A percentile compares a stretch with the other conserved stretches of the same genome.
Conservation (phyloP, 2,329 filamentous ascomycete genomes). For the Samsoniella hepiali region DNA sequence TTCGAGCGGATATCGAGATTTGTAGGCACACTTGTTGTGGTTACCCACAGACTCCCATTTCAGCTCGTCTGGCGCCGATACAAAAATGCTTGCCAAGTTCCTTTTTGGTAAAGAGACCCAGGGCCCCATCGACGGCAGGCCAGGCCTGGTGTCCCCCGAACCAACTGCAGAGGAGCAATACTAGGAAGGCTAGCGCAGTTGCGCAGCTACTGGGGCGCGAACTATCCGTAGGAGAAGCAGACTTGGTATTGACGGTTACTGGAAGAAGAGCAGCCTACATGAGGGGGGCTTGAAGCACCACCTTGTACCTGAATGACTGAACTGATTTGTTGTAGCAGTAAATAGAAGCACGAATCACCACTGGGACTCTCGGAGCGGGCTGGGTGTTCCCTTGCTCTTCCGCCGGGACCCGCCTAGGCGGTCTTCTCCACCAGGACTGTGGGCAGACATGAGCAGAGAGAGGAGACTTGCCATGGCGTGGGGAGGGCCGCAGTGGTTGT, state of each 20-base stretch:
- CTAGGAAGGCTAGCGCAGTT: not conserved
- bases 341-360: not conserved
- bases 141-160: not conserved
- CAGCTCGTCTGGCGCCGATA: not conserved
- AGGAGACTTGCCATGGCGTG: not conserved
- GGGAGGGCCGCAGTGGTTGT: not conserved
- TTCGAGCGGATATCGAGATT: constrained; percentile 8
- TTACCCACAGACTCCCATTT: constrained; percentile 1
- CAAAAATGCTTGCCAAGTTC: not conserved
- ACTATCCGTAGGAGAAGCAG: not conserved
- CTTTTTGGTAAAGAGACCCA: not conserved
- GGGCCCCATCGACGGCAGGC: not conserved
- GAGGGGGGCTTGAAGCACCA: no score
- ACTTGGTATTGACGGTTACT: not conserved
- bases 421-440: not conserved
- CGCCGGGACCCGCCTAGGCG: not conserved
- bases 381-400: not conserved
- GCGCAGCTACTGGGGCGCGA: not conserved
- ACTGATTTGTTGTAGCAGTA: not conserved
- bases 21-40: not conserved
- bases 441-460: not conserved
- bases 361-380: not conserved
- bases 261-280: no score
- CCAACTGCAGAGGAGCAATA: not conserved
- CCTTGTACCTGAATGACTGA: not conserved